A percentile compares a stretch with the other conserved stretches of the same genome.
phyloP scores from a whole-genome alignment of 2,329 filamentous ascomycete species.

The Pseudocercospora ulei region DNA sequence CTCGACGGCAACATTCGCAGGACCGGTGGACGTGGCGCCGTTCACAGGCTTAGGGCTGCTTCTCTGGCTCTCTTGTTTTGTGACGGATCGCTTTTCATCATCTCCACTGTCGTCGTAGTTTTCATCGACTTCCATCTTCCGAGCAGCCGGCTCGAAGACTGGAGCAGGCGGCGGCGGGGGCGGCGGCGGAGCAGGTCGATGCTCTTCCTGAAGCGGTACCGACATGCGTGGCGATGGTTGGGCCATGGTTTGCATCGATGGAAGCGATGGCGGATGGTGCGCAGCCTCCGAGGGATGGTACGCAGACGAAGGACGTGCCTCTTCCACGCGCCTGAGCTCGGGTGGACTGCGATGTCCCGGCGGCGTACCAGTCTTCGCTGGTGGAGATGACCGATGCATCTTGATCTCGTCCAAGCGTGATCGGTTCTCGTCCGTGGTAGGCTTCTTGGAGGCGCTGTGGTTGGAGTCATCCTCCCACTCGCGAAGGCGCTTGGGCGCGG shows the following conservation, averaged over 20 bases:
- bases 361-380: conserved; percentile 47
- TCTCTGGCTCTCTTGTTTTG: conserved; percentile 40
- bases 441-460: conserved; percentile 58
- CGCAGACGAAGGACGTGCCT: conserved; percentile 53
- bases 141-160: conserved; percentile 71
- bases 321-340: conserved; percentile 52
- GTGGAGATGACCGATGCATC: conserved; percentile 54
- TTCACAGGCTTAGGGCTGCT: conserved; percentile 36
- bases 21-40: conserved; percentile 15
- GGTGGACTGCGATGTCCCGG: conserved; percentile 67
- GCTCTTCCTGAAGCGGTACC: conserved; percentile 41
- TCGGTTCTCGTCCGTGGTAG: conserved; percentile 76
- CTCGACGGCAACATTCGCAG: conserved; percentile 16
- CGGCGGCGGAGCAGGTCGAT: conserved; percentile 28
- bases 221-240: conserved; percentile 47
- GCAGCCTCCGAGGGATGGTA: conserved; percentile 91
- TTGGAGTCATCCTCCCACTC: conserved; percentile 79
- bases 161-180: conserved; percentile 33
- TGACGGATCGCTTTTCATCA: conserved; percentile 54
- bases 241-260: conserved; percentile 41
- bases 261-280: conserved; percentile 64
- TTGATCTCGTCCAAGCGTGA: conserved; percentile 77
- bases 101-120: conserved; percentile 93
- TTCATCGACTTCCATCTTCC: conserved; percentile 95
- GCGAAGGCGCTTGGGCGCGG: conserved; percentile 68